These are phyloP conservation scores for Hyaloscypha hepaticicola DNA, from an alignment of 495 filamentous ascomycete species.

Conservation along the genomic window DNA sequence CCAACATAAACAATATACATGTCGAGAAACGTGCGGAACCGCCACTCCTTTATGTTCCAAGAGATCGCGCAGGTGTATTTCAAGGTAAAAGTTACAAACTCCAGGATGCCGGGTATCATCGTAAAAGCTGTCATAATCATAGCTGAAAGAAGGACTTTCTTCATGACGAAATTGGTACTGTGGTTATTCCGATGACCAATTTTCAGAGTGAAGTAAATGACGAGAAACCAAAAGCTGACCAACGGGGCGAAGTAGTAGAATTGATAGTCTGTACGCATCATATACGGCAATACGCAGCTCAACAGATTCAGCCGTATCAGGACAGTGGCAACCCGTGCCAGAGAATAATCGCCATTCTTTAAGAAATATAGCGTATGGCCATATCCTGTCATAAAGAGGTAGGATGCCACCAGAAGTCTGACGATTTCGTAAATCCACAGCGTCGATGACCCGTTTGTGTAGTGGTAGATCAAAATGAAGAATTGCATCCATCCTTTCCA, in stretches of 20 bases:
- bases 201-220: constrained; percentile 51
- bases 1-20: constrained; percentile 52
- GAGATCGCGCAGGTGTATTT: constrained; percentile 38
- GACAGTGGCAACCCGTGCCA: constrained; percentile 46
- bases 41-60: constrained; percentile 47
- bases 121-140: constrained; percentile 43
- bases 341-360: constrained; percentile 53
- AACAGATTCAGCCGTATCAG: constrained; percentile 58
- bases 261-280: constrained; percentile 56
- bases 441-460: constrained; percentile 49
- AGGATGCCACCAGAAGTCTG: constrained; percentile 55
- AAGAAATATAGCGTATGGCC: constrained; percentile 58
- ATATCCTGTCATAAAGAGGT: constrained; percentile 62
- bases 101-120: constrained; percentile 43
- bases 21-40: constrained; percentile 48
- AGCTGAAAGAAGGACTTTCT: constrained; percentile 50
- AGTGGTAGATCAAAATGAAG: constrained; percentile 58
- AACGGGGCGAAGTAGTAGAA: constrained; percentile 62
- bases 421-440: constrained; percentile 54
- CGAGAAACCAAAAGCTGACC: constrained; percentile 60
- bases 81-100: constrained; percentile 40
- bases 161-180: constrained; percentile 41
- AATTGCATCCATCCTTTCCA: constrained; percentile 67
- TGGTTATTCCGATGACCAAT: constrained; percentile 41
- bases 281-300: constrained; percentile 50